phyloP scores from a whole-genome alignment of 2,329 filamentous ascomycete species.

The Xylariomycetidae sp. region DNA sequence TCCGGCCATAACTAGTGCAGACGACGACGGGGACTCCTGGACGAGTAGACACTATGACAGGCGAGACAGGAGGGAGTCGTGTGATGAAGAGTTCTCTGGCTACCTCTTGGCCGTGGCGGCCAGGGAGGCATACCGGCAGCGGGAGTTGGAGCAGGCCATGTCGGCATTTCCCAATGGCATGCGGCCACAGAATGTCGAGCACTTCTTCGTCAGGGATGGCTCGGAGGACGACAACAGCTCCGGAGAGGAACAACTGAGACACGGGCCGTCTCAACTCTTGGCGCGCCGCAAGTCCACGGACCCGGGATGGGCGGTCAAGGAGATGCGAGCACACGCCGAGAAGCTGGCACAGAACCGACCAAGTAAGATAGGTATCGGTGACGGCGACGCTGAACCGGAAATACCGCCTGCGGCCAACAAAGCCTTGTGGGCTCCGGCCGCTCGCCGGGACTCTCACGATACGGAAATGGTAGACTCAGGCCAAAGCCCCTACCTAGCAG shows the following conservation, averaged over 20 bases:
- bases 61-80: constrained; percentile 56
- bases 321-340: constrained; percentile 75
- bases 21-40: constrained; percentile 22
- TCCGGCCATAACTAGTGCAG: constrained; percentile 16
- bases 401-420: constrained; percentile 23
- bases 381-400: constrained; percentile 28
- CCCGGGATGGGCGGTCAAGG: constrained; percentile 70
- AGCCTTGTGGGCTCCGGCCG: constrained; percentile 25
- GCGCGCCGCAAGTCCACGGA: constrained; percentile 60
- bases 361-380: constrained; percentile 30
- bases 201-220: constrained; percentile 64
- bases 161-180: constrained; percentile 70
- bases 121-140: constrained; percentile 72
- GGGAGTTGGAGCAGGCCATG: constrained; percentile 67
- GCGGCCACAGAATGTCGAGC: constrained; percentile 64
- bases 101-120: constrained; percentile 78
- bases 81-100: constrained; percentile 70
- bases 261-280: constrained; percentile 30
- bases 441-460: constrained; percentile 21
- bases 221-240: constrained; percentile 49
- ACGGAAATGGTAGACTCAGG: constrained; percentile 17
- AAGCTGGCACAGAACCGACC: constrained; percentile 50
- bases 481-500: constrained; percentile 16
- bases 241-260: constrained; percentile 34
- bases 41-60: constrained; percentile 33